Base-by-base conservation (phyloP, 225 moss, liverwort and hornwort genomes). In the Climacium dendroides region DNA sequence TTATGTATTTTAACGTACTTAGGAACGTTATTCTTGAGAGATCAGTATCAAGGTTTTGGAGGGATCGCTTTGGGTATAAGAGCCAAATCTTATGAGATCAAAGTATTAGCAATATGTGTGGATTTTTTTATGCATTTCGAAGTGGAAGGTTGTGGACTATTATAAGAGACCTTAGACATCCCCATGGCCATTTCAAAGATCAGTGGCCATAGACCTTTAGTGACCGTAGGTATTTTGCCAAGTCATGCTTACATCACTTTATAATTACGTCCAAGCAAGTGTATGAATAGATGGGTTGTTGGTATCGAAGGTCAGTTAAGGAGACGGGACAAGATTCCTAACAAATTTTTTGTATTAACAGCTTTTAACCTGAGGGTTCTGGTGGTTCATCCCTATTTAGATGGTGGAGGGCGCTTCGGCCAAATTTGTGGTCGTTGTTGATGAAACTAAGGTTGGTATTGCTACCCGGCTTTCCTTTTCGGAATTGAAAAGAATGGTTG, bases 361-460 rank as follows among this genome's bases (percentile, higher is more conserved):
- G 22, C 34, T 52, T 65, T 80, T 19, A 72, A 73, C 50, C 35
- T 69, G 30, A 81, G n/a, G 61, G 60, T 75, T 80, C 29, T 90
- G 52, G 66, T 66, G 84, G 45, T 82, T 13, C 57, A 66, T 78
- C 57, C 3, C 57, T 80, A 18, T 58, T 17, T 79, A 96, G 98
- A 98, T 98, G 98, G 98, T 98, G 93, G 96, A 98, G 91, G 92
- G 93, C n/a, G 94, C 96, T 53, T 94, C 96, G 24, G 92, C 92
- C 61, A 91, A 96, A 85, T 98, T 98, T 89, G 94, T 96, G 43
- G 96, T 96, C 25, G 93, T 98, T 77, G 96, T 95, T 69, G 98
- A 98, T 83, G 96, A 96, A 89, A 94, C 94, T 73, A 98, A 98
- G 96, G 96, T 96, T 61, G 52, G 79, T 62, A 16, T 47, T 59